Base-by-base conservation (phyloP, 2,329 filamentous ascomycete species). In the Ascochyta clinopodiicola region DNA sequence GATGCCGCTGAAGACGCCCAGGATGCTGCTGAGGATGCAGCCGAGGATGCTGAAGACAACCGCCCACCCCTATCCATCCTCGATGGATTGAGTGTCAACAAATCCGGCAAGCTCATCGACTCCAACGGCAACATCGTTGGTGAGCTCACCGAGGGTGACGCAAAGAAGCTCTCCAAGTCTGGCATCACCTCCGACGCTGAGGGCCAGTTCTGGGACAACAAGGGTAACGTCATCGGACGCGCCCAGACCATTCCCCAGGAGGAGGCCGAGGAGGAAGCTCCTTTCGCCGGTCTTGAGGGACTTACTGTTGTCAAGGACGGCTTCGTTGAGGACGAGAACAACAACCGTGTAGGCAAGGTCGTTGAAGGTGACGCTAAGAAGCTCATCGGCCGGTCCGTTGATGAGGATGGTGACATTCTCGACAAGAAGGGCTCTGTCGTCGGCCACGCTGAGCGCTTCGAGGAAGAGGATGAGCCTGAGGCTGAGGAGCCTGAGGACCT, bases 401-500 rank as follows among this genome's bases (percentile, higher is more conserved):
- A 82, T 44, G 80, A 82, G 57, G 80, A 83, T 53, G 81, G 80
- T 51, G 80, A 82, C 51, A 81, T 83, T 59, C 71, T 82, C 42
- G 80, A 82, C 68, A 82, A 82, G 77, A 81, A 81, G 70, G 81
- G 81, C 59, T 79, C 78, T 46, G 79, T 82, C 36, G 78, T 82
- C 35, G 80, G 80, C 35, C 80, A 82, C 55, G 80, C 80, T 38
- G 80, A 82, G 63, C 80, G 80, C 62, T 80, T 75, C 49, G 87
- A 91, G 70, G 85, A 87, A 51, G 86, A 91, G 60, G 81, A 82
- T 34, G 82, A 84, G 58, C 57, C 80, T 57, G 78, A 79, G 69
- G 44, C 35, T 4, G 59, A 72, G 38, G 73, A 77, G 48, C 73
- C 77, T 42, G 66, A 73, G 32, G 80, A 82, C 54, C 71, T 81